Conservation (phyloP, 768 basidiomycete genomes). For the Auricularia heimuer region DNA sequence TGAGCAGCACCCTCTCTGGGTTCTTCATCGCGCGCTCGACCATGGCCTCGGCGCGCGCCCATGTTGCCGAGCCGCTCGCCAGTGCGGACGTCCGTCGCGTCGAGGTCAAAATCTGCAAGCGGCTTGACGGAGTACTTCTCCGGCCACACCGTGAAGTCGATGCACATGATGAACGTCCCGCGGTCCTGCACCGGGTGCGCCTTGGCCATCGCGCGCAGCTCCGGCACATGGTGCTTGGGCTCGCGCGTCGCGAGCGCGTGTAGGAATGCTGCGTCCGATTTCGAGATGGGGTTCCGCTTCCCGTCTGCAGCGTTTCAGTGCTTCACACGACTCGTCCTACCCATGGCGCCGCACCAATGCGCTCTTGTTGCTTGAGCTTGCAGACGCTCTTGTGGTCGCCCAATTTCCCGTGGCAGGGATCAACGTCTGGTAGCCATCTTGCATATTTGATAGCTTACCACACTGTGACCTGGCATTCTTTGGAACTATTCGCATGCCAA, state of each 20-base stretch:
- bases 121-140: conserved; percentile 19
- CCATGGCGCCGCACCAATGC: conserved; percentile 25
- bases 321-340: conserved; percentile 10
- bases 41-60: conserved; percentile 29
- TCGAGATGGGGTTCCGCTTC: conserved; percentile 9
- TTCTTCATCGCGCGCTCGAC: conserved; percentile 26
- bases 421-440: conserved; percentile 19
- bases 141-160: conserved; percentile 27
- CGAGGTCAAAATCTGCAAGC: conserved; percentile 12
- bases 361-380: conserved; percentile 29
- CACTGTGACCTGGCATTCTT: no score
- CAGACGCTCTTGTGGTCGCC: conserved; percentile 28
- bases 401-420: conserved; percentile 27
- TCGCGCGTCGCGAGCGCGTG: conserved; percentile 28
- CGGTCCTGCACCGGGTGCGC: conserved; percentile 12
- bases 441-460: no score
- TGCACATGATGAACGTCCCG: conserved; percentile 20
- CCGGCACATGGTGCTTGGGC: conserved; percentile 19
- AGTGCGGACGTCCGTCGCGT: not conserved
- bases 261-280: conserved; percentile 25
- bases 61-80: conserved; percentile 18
- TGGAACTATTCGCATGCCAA: no score
- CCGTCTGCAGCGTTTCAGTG: no score
- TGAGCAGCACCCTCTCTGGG: conserved; percentile 23
- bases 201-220: conserved; percentile 19